Evolutionary conservation across 768 basidiomycete species (phyloP).

Genomic region (Nidularia pulvinata): DNA sequence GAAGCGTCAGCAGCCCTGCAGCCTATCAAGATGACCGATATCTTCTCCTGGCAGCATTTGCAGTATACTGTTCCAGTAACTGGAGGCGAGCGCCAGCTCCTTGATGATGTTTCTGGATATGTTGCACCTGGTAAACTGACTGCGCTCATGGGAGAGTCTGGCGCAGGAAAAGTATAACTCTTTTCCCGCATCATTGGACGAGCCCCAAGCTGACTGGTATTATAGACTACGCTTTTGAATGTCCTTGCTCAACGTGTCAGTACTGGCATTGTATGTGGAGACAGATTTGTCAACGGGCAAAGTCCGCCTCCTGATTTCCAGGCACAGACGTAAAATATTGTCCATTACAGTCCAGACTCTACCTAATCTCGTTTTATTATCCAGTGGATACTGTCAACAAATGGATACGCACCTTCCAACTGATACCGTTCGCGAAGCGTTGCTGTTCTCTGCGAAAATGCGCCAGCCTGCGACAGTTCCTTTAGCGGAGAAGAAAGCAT

Average conservation of each 20-base stretch:
- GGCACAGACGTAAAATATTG: conserved; percentile 47
- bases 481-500: conserved; percentile 71
- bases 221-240: conserved; percentile 57
- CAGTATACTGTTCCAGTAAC: conserved; percentile 62
- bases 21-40: conserved; percentile 45
- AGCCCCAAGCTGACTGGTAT: conserved; percentile 11
- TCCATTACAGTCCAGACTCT: background rate
- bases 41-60: conserved; percentile 82
- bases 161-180: conserved; percentile 44
- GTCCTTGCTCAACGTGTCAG: conserved; percentile 50
- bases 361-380: background rate
- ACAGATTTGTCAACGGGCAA: conserved; percentile 56
- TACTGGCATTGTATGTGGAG: conserved; percentile 48
- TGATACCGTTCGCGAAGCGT: conserved; percentile 78
- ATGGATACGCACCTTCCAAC: conserved; percentile 79
- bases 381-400: conserved; percentile 81
- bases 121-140: conserved; percentile 83
- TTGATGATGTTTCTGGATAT: conserved; percentile 78
- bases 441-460: conserved; percentile 77
- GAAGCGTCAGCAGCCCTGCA: conserved; percentile 30
- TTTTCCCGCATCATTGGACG: background rate
- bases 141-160: conserved; percentile 70
- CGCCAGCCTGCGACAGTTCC: conserved; percentile 73
- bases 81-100: conserved; percentile 44
- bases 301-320: conserved; percentile 55